Evolutionary conservation across 345 rosid species (phyloP).

Genomic region (Dipteronia dyeriana): DNA sequence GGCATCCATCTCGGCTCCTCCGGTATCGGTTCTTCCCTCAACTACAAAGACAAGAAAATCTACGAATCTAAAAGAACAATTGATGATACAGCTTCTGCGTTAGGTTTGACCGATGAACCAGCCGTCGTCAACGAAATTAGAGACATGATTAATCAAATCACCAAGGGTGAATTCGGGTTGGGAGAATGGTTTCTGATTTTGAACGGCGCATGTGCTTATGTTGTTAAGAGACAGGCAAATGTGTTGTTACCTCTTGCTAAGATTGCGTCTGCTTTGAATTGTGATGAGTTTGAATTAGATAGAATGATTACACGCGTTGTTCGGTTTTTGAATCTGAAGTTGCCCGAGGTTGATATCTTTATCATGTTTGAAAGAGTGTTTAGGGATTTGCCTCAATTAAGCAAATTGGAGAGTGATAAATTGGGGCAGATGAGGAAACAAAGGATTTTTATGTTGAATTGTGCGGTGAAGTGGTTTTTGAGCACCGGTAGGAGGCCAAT

Average conservation of each 20-base stretch:
- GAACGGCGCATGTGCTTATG: conserved; percentile 73
- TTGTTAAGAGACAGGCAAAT: conserved; percentile 47
- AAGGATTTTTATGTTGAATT: conserved; percentile 71
- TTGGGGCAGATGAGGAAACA: conserved; percentile 55
- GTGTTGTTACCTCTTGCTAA: conserved; percentile 54
- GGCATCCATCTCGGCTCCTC: conserved; percentile 48
- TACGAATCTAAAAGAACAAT: conserved; percentile 57
- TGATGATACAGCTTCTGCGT: conserved; percentile 25
- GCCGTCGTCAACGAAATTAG: conserved; percentile 26
- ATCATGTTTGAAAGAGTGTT: conserved; percentile 44
- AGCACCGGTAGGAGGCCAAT: conserved; percentile 75
- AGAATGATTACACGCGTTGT: conserved; percentile 67
- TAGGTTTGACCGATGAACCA: conserved; percentile 35
- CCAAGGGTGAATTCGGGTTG: conserved; percentile 61
- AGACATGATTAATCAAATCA: conserved; percentile 44
- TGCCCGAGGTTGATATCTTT: conserved; percentile 60
- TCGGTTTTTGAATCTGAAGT: conserved; percentile 46
- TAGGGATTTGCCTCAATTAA: conserved; percentile 28
- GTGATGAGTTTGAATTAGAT: conserved; percentile 67
- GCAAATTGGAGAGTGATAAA: conserved; percentile 39
- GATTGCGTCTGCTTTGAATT: conserved; percentile 37
- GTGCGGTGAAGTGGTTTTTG: conserved; percentile 73
- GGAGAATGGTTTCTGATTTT: conserved; percentile 71
- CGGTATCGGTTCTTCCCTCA: conserved; percentile 52
- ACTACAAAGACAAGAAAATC: conserved; percentile 61